Conservation (phyloP, 2,329 filamentous ascomycete species). For the Talaromyces sp. region DNA sequence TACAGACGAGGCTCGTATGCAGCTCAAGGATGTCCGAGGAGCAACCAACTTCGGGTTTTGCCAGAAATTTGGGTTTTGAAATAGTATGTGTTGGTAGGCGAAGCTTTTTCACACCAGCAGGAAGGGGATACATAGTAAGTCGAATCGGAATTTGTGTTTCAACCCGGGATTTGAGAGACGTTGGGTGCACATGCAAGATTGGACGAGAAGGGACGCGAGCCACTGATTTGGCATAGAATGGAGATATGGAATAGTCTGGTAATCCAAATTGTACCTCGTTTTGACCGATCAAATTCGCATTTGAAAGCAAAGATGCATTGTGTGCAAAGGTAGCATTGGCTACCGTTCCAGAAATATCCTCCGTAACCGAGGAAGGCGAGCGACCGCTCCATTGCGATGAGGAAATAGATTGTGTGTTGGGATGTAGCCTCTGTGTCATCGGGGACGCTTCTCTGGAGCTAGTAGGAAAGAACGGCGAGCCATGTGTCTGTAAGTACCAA, state of each 20-base stretch:
- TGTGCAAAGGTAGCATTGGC: conserved; percentile 43
- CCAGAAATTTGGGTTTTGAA: conserved; percentile 86
- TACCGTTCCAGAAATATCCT: conserved; percentile 46
- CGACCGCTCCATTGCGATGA: conserved; percentile 39
- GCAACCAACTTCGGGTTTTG: conserved; percentile 64
- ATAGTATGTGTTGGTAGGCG: conserved; percentile 88
- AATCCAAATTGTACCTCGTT: conserved; percentile 39
- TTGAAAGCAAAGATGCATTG: conserved; percentile 31
- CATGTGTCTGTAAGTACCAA: conserved; percentile 22
- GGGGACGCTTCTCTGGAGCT: conserved; percentile 38
- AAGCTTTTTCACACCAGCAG: conserved; percentile 70
- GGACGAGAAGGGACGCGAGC: conserved; percentile 35
- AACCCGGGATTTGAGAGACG: conserved; percentile 79
- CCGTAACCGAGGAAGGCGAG: conserved; percentile 43
- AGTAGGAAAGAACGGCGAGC: conserved; percentile 33
- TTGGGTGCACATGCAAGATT: conserved; percentile 60
- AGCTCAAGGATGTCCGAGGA: conserved; percentile 74
- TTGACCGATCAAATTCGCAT: conserved; percentile 35
- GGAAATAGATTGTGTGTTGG: conserved; percentile 30
- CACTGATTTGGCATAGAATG: conserved; percentile 14
- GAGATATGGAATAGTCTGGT: conserved; percentile 15
- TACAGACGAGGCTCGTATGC: conserved; percentile 79
- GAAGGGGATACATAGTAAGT: conserved; percentile 72
- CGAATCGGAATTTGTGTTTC: conserved; percentile 94
- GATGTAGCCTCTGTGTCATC: conserved; percentile 28